A percentile compares a stretch with the other conserved stretches of the same genome.
These are phyloP conservation scores for Trichoderma guizhouense DNA, from an alignment of 2,329 filamentous ascomycete species.

Conservation along the genomic window DNA sequence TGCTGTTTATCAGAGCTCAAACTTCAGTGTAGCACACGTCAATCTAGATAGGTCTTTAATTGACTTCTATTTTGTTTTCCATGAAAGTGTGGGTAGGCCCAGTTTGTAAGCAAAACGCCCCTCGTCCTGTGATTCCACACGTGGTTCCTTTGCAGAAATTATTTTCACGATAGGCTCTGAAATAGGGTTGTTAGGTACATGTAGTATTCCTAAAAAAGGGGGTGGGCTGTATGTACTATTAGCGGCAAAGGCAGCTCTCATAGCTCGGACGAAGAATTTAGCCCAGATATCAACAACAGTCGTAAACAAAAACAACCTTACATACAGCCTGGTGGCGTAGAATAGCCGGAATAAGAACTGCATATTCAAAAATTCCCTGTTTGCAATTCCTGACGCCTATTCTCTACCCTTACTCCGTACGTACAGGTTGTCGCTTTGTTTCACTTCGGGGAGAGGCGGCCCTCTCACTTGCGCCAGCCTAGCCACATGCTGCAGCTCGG, in stretches of 20 bases:
- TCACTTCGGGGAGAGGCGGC: background rate
- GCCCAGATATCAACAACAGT: background rate
- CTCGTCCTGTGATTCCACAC: background rate
- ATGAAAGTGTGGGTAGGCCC: background rate
- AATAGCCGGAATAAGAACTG: background rate
- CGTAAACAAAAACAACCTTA: background rate
- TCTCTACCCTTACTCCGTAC: background rate
- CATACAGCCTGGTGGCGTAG: background rate
- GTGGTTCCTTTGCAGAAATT: background rate
- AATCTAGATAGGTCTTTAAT: background rate
- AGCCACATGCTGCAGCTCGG: background rate
- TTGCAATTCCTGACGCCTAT: background rate
- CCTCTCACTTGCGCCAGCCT: background rate
- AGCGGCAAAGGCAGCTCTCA: background rate
- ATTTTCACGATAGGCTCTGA: background rate
- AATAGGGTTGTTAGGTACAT: background rate
- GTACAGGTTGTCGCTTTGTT: background rate
- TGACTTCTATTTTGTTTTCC: background rate
- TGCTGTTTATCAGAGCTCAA: background rate
- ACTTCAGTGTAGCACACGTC: background rate
- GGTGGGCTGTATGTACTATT: background rate
- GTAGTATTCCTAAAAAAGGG: background rate
- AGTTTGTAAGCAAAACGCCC: background rate
- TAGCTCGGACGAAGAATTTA: background rate
- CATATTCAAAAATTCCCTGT: background rate